Evolutionary conservation across 2,329 filamentous ascomycete species (phyloP).

Genomic region (Monosporascus cannonballus): DNA sequence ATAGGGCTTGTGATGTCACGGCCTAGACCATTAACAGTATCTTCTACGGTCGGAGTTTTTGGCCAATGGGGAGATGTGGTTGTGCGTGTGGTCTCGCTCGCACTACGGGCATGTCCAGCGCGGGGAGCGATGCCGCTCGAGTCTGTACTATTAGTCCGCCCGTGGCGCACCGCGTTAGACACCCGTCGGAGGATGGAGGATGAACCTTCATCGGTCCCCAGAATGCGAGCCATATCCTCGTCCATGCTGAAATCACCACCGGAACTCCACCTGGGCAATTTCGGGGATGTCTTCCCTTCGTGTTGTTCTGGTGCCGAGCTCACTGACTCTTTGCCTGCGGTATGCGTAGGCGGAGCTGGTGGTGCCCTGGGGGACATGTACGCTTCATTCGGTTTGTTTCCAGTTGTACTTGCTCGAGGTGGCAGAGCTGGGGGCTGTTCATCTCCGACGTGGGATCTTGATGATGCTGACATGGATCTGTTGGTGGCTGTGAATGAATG

Average conservation of each 20-base stretch:
- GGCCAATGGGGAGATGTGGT: constrained; percentile 64
- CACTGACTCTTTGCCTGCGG: constrained; percentile 41
- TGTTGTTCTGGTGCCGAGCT: constrained; percentile 33
- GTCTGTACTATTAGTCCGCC: constrained; percentile 77
- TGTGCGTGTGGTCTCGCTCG: constrained; percentile 61
- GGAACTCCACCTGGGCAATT: constrained; percentile 66
- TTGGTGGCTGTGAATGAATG: constrained; percentile 25
- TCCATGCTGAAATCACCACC: constrained; percentile 91
- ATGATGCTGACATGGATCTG: constrained; percentile 11
- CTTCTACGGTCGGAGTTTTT: constrained; percentile 57
- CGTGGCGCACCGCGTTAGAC: constrained; percentile 90
- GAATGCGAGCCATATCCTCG: constrained; percentile 87
- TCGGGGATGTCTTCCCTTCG: constrained; percentile 53
- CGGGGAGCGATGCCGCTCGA: constrained; percentile 38
- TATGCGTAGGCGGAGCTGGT: constrained; percentile 44
- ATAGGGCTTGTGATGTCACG: constrained; percentile 69
- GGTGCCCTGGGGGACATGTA: constrained; percentile 55
- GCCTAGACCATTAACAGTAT: constrained; percentile 38
- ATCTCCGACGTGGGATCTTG: constrained; percentile 17
- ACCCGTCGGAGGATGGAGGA: constrained; percentile 81
- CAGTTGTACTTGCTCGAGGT: constrained; percentile 20
- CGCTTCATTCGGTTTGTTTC: constrained; percentile 41
- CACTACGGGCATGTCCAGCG: constrained; percentile 51
- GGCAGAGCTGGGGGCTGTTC: constrained; percentile 21
- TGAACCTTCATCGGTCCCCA: constrained; percentile 69